Evolutionary conservation across 441 rosid species (phyloP).

Genomic region (Erysimum cheiri): DNA sequence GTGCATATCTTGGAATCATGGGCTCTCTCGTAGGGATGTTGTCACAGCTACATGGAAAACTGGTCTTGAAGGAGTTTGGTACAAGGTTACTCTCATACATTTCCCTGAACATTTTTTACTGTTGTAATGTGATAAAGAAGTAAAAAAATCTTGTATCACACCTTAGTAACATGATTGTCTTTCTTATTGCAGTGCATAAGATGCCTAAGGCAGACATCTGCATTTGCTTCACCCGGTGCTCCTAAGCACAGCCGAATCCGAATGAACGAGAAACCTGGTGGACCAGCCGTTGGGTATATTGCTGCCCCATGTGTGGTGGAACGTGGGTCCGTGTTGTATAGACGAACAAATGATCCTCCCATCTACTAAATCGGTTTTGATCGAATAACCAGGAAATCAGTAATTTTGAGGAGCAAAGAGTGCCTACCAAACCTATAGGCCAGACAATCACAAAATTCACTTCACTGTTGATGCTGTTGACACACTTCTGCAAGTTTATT

Average conservation of each 20-base stretch:
- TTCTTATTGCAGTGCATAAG: conserved; percentile 84
- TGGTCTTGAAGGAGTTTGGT: conserved; percentile 97
- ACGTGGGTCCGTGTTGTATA: conserved; percentile 98
- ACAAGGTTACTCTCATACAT: conserved; percentile 61
- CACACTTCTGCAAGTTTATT: background rate
- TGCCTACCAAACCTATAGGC: conserved; percentile 7
- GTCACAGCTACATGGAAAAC: conserved; percentile 98
- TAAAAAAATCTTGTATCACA: background rate
- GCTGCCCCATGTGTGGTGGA: conserved; percentile 99
- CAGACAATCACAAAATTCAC: background rate
- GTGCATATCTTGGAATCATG: conserved; percentile 98
- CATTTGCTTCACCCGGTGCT: conserved; percentile 75
- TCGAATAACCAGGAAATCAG: conserved; percentile 1
- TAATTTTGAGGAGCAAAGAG: conserved; percentile 18
- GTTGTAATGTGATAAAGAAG: background rate
- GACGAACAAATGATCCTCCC: conserved; percentile 17
- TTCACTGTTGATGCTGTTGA: background rate
- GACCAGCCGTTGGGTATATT: conserved; percentile 98
- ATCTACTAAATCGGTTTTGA: conserved; percentile 11
- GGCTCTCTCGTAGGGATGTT: conserved; percentile 99
- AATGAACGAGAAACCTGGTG: conserved; percentile 87
- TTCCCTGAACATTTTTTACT: background rate
- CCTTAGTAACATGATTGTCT: conserved; percentile 11
- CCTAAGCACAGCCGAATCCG: conserved; percentile 55
- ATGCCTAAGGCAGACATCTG: conserved; percentile 96